Evolutionary conservation across 164 flowering plant species (phyloP).

Genomic region (Chimonanthus praecox): DNA sequence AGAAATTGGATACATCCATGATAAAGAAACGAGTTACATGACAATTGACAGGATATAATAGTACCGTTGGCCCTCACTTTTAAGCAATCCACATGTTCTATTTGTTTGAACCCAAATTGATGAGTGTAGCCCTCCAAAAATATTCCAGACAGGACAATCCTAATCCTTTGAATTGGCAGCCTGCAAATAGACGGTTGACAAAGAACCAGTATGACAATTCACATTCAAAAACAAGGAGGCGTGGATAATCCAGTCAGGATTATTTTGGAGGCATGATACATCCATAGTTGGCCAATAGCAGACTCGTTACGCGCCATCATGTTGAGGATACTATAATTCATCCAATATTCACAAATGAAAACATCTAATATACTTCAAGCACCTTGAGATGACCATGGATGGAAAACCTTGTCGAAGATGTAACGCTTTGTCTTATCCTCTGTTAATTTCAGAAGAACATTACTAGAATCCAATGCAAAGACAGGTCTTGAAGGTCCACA

Average conservation of each 20-base stretch:
- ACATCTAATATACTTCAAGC: conserved; percentile 7
- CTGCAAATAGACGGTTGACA: too few relatives aligned
- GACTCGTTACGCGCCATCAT: not conserved
- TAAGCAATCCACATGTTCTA: not conserved
- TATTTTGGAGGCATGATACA: too few relatives aligned
- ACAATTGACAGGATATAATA: not conserved
- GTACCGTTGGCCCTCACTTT: not conserved
- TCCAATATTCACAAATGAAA: not conserved
- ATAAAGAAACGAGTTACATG: not conserved
- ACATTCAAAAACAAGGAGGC: not conserved
- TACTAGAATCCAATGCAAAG: conserved; percentile 31
- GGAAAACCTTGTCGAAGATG: conserved; percentile 57
- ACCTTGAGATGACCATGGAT: conserved; percentile 57
- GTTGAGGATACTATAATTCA: not conserved
- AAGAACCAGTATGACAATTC: not conserved
- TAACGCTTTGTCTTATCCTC: conserved; percentile 35
- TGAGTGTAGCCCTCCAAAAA: not conserved
- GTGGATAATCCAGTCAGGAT: not conserved
- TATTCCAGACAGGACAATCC: not conserved
- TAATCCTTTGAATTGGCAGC: not conserved
- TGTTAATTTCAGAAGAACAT: conserved; percentile 29
- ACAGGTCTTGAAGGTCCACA: conserved; percentile 21
- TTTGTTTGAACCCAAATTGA: not conserved
- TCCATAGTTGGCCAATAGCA: too few relatives aligned
- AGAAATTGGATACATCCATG: not conserved